These are phyloP conservation scores for Aplosporella prunicola DNA, from an alignment of 2,329 filamentous ascomycete species.

Conservation along the genomic window DNA sequence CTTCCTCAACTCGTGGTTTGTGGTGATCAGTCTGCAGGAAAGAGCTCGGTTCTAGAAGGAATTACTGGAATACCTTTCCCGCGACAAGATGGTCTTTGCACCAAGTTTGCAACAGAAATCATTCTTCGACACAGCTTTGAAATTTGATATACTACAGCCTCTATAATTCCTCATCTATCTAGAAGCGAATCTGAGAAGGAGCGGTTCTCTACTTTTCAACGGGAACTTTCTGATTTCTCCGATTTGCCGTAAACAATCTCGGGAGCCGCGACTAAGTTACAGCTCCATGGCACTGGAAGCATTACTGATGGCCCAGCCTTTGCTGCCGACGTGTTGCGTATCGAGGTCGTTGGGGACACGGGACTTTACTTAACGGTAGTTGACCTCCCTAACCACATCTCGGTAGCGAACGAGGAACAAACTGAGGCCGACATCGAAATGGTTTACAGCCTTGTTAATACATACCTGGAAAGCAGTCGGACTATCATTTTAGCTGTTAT, in stretches of 20 bases:
- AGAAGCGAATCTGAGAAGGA: not conserved
- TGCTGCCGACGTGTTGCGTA: conserved; percentile 20
- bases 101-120: conserved; percentile 22
- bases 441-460: conserved; percentile 37
- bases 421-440: conserved; percentile 35
- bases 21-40: conserved; percentile 24
- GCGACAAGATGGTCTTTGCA: conserved; percentile 21
- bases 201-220: conserved; percentile 4
- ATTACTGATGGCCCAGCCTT: conserved; percentile 12
- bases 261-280: conserved; percentile 18
- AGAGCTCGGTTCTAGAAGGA: conserved; percentile 23
- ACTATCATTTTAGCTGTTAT: conserved; percentile 41
- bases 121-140: not conserved
- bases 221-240: conserved; percentile 12
- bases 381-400: conserved; percentile 48
- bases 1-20: conserved; percentile 23
- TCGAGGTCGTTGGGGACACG: conserved; percentile 23
- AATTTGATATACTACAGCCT: not conserved
- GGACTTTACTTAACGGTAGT: conserved; percentile 43
- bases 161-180: not conserved
- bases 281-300: not conserved
- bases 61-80: conserved; percentile 23
- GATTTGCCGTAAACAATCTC: not conserved
- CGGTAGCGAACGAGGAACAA: conserved; percentile 40
- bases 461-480: conserved; percentile 33